These are phyloP conservation scores for Pseudocercospora ulei DNA, from an alignment of 2,329 filamentous ascomycete species.

Conservation along the genomic window DNA sequence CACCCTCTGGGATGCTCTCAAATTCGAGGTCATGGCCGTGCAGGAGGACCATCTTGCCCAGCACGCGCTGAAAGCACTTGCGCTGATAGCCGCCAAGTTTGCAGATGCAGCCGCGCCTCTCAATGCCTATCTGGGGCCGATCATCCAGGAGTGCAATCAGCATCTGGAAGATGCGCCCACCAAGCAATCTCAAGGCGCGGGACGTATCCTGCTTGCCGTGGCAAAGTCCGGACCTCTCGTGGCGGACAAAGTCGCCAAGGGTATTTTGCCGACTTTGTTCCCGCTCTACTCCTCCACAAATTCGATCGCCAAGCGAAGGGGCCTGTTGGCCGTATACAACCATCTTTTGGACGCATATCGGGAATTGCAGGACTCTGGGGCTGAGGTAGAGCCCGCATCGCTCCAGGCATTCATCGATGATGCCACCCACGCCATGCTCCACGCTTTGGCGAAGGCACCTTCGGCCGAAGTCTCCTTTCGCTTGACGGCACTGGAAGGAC, in stretches of 20 bases:
- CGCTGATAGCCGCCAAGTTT: slow-evolving; percentile 48
- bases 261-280: slow-evolving; percentile 50
- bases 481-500: slow-evolving; percentile 39
- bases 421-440: slow-evolving; percentile 37
- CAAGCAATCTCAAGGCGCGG: slow-evolving; percentile 57
- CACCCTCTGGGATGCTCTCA: slow-evolving; percentile 58
- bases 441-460: slow-evolving; percentile 39
- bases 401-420: slow-evolving; percentile 37
- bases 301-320: slow-evolving; percentile 53
- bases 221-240: slow-evolving; percentile 48
- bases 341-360: slow-evolving; percentile 51
- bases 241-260: slow-evolving; percentile 48
- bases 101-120: slow-evolving; percentile 44
- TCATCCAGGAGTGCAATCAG: slow-evolving; percentile 58
- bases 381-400: slow-evolving; percentile 32
- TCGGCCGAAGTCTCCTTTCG: slow-evolving; percentile 45
- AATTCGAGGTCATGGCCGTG: slow-evolving; percentile 58
- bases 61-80: slow-evolving; percentile 48
- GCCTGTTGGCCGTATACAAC: slow-evolving; percentile 52
- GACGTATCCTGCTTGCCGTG: slow-evolving; percentile 50
- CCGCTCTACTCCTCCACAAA: slow-evolving; percentile 53
- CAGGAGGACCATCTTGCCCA: slow-evolving; percentile 57
- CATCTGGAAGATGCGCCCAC: slow-evolving; percentile 59
- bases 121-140: slow-evolving; percentile 49
- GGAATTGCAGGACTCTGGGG: slow-evolving; percentile 41